A percentile compares a stretch with the other conserved stretches of the same genome.
Evolutionary conservation across 2,329 filamentous ascomycete genomes (phyloP).

Genomic region (Beauveria caledonica): DNA sequence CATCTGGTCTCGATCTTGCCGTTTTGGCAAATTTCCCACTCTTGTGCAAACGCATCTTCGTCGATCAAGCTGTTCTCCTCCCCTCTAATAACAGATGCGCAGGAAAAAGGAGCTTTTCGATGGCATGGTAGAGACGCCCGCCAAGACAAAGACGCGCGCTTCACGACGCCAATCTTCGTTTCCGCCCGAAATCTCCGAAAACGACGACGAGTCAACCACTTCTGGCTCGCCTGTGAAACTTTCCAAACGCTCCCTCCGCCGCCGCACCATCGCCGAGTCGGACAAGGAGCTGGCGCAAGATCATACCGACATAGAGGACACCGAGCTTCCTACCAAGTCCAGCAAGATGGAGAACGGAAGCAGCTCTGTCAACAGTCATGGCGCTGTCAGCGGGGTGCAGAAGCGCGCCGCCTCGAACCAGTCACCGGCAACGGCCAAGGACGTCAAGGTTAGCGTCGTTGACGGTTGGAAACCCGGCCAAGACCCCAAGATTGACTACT

Average conservation of each 20-base stretch:
- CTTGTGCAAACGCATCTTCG: background rate
- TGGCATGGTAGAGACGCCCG: conserved; percentile 52
- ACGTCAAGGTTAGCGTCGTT: conserved; percentile 22
- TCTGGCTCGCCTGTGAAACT: conserved; percentile 34
- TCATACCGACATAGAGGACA: conserved; percentile 17
- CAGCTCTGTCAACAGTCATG: conserved; percentile 13
- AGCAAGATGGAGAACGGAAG: background rate
- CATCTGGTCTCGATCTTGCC: background rate
- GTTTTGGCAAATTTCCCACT: background rate
- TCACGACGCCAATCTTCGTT: conserved; percentile 43
- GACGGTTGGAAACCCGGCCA: conserved; percentile 53
- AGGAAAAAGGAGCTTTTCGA: conserved; percentile 56
- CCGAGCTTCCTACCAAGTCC: conserved; percentile 10
- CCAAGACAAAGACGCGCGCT: conserved; percentile 29
- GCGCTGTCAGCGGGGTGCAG: background rate
- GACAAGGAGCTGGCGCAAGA: conserved; percentile 43
- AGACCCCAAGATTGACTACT: conserved; percentile 56
- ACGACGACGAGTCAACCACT: conserved; percentile 39
- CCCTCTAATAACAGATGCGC: background rate
- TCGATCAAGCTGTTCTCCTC: background rate
- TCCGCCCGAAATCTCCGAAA: conserved; percentile 35
- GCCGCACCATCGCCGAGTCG: conserved; percentile 41
- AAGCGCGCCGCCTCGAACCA: conserved; percentile 7
- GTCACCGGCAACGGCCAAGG: background rate
- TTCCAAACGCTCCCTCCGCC: conserved; percentile 30